Evolutionary conservation across 805 yeast genomes (phyloP).

Genomic region (Nakazawaea wyomingensis): DNA sequence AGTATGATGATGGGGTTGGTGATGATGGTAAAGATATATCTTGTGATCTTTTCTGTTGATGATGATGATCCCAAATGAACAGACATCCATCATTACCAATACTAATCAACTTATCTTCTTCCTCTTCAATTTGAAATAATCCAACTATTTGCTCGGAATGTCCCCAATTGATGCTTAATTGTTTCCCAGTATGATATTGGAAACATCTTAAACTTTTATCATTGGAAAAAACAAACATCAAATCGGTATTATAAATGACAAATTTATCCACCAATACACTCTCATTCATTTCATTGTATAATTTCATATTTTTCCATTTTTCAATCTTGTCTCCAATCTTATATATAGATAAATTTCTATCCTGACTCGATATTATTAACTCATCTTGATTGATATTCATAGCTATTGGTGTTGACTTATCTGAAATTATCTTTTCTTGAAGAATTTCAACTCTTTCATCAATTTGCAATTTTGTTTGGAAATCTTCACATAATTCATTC

Average conservation of each 20-base stretch:
- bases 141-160: slow-evolving; percentile 49
- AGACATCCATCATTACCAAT: slow-evolving; percentile 51
- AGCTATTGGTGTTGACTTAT: slow-evolving; percentile 46
- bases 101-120: slow-evolving; percentile 28
- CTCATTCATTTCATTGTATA: slow-evolving; percentile 35
- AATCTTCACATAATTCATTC: background rate
- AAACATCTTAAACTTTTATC: slow-evolving; percentile 57
- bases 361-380: slow-evolving; percentile 46
- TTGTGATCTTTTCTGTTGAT: background rate
- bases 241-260: slow-evolving; percentile 24
- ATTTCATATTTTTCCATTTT: slow-evolving; percentile 31
- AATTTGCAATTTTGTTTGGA: background rate
- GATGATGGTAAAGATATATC: too few species aligned
- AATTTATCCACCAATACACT: slow-evolving; percentile 41
- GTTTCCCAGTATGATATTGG: slow-evolving; percentile 39
- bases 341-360: slow-evolving; percentile 40
- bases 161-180: slow-evolving; percentile 52
- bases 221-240: slow-evolving; percentile 38
- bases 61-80: slow-evolving; percentile 37
- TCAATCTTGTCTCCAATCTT: slow-evolving; percentile 28
- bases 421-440: slow-evolving; percentile 43
- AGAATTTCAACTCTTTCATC: slow-evolving; percentile 15
- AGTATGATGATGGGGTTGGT: too few species aligned
- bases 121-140: slow-evolving; percentile 22
- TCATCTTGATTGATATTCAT: slow-evolving; percentile 34